Evolutionary conservation across 805 yeast genomes (phyloP).

Genomic region (Saturnispora saitoi): DNA sequence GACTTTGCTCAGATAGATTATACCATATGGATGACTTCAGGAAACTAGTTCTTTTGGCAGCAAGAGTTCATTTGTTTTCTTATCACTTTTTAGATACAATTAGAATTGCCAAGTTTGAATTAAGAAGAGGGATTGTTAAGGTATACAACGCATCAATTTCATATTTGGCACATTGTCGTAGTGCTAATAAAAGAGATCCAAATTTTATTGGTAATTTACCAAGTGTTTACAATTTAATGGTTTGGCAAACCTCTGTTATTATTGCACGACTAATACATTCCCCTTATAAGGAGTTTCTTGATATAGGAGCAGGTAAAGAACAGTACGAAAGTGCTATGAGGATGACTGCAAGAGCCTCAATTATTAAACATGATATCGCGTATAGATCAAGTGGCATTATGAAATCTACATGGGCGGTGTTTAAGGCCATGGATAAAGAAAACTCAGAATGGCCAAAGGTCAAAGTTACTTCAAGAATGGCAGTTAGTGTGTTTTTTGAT

Average conservation of each 20-base stretch:
- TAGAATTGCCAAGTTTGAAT: slow-evolving; percentile 44
- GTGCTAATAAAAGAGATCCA: slow-evolving; percentile 50
- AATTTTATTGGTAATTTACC: slow-evolving; percentile 73
- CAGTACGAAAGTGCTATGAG: slow-evolving; percentile 60
- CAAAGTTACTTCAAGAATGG: slow-evolving; percentile 73
- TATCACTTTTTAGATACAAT: slow-evolving; percentile 70
- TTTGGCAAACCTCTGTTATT: slow-evolving; percentile 90
- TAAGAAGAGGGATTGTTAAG: slow-evolving; percentile 63
- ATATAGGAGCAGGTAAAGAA: slow-evolving; percentile 60
- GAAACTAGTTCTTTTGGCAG: slow-evolving; percentile 56
- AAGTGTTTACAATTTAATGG: slow-evolving; percentile 65
- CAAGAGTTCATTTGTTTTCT: slow-evolving; percentile 75
- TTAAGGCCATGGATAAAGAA: slow-evolving; percentile 56
- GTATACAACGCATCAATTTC: slow-evolving; percentile 75
- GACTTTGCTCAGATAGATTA: slow-evolving; percentile 30
- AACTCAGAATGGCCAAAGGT: slow-evolving; percentile 35
- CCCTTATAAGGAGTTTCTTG: slow-evolving; percentile 55
- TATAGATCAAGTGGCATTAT: slow-evolving; percentile 89
- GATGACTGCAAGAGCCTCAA: slow-evolving; percentile 69
- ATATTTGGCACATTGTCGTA: slow-evolving; percentile 56
- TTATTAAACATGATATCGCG: slow-evolving; percentile 85
- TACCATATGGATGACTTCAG: slow-evolving; percentile 58
- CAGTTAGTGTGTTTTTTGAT: slow-evolving; percentile 90
- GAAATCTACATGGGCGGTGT: slow-evolving; percentile 88
- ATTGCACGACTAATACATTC: slow-evolving; percentile 76